Evolutionary conservation across 2,329 filamentous ascomycete species (phyloP).

Genomic region (Colletotrichum falcatum): DNA sequence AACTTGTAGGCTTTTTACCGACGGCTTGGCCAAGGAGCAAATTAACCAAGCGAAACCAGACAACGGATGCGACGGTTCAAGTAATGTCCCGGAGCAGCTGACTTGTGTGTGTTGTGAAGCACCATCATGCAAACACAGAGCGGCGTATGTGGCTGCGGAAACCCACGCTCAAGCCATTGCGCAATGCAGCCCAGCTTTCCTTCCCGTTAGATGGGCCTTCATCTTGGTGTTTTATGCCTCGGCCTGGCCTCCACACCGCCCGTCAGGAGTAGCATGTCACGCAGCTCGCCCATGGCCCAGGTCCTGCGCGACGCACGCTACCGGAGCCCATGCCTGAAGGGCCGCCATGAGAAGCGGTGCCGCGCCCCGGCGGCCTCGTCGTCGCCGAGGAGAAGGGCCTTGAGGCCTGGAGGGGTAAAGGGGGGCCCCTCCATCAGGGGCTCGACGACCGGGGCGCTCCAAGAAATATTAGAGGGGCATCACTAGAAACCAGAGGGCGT

Average conservation of each 20-base stretch:
- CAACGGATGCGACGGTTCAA: background rate
- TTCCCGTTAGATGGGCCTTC: slow-evolving; percentile 28
- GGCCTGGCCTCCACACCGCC: slow-evolving; percentile 41
- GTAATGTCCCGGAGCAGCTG: background rate
- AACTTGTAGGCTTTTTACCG: too few species aligned
- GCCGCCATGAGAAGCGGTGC: too few species aligned
- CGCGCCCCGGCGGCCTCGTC: slow-evolving; percentile 46
- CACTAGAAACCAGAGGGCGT: too few species aligned
- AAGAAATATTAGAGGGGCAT: too few species aligned
- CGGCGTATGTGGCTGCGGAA: background rate
- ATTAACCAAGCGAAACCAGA: background rate
- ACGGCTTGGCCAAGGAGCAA: too few species aligned
- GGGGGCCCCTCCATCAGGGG: too few species aligned
- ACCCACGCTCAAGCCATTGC: background rate
- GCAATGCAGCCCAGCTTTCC: background rate
- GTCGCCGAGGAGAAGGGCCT: slow-evolving; percentile 46
- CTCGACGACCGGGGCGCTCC: too few species aligned
- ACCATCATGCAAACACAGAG: too few species aligned
- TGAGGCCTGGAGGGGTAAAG: slow-evolving; percentile 42
- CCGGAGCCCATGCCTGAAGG: too few species aligned
- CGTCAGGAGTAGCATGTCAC: slow-evolving; percentile 43
- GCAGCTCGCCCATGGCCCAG: too few species aligned
- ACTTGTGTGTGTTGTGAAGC: background rate
- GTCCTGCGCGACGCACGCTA: too few species aligned
- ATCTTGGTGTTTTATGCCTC: slow-evolving; percentile 36